Conservation (phyloP, 1,284 basidiomycete genomes). For the Fomitopsis schrenkii region DNA sequence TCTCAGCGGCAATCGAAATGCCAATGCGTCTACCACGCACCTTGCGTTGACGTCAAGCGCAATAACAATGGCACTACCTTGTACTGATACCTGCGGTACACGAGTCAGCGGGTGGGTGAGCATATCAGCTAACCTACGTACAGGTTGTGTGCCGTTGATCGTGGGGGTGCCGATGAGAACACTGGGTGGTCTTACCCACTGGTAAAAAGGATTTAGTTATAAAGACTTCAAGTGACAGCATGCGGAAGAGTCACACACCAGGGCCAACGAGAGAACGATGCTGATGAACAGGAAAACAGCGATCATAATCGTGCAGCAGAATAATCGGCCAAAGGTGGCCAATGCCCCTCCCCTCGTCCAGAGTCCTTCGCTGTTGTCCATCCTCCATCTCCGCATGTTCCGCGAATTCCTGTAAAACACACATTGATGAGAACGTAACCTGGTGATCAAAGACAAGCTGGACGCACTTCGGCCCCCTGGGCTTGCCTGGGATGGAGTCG, state of each 20-base stretch:
- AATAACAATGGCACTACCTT: slow-evolving; percentile 48
- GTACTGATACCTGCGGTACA: slow-evolving; percentile 22
- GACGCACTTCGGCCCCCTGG: slow-evolving; percentile 16
- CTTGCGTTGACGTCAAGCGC: slow-evolving; percentile 65
- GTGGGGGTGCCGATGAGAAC: slow-evolving; percentile 57
- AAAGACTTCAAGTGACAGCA: background rate
- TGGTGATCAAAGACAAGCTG: background rate
- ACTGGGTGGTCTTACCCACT: slow-evolving; percentile 82
- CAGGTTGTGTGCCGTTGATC: slow-evolving; percentile 31
- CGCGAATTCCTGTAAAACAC: slow-evolving; percentile 17
- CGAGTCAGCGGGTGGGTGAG: slow-evolving; percentile 1
- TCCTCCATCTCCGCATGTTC: slow-evolving; percentile 41
- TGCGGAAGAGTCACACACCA: slow-evolving; percentile 42
- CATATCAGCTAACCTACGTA: slow-evolving; percentile 20
- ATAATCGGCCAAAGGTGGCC: slow-evolving; percentile 59
- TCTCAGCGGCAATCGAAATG: background rate
- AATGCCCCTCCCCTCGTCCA: slow-evolving; percentile 60
- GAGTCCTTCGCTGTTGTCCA: slow-evolving; percentile 51
- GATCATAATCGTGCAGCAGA: slow-evolving; percentile 68
- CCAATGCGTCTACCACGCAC: slow-evolving; percentile 22
- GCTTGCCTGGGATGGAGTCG: slow-evolving; percentile 12
- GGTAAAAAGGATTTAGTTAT: background rate
- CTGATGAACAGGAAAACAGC: slow-evolving; percentile 60
- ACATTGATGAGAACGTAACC: background rate
- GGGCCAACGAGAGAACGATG: slow-evolving; percentile 64